Evolutionary conservation across 176 grass and related monocot species (phyloP).

Genomic region (Poa pratensis): DNA sequence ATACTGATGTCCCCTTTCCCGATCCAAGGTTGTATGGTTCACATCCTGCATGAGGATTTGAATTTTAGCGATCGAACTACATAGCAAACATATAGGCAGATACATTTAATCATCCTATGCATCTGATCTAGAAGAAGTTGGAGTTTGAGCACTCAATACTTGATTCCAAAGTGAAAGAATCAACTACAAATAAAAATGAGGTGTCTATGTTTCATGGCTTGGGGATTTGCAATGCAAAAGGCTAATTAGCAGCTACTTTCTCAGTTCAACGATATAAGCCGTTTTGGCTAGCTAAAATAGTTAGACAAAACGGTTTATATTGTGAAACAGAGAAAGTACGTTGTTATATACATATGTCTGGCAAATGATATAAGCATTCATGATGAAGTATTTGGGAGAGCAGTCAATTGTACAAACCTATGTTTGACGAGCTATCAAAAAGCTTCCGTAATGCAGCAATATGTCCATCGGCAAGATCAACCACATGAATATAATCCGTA

Average conservation of each 20-base stretch:
- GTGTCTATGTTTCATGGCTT: neutral
- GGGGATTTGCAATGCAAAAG: constrained; percentile 19
- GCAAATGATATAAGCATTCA: constrained; percentile 32
- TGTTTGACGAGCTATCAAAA: constrained; percentile 73
- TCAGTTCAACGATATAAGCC: too few relatives aligned
- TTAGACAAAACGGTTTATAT: too few relatives aligned
- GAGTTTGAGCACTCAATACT: constrained; percentile 9
- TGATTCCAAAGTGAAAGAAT: constrained; percentile 24
- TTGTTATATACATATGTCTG: constrained; percentile 12
- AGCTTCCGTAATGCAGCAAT: constrained; percentile 83
- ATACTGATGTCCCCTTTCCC: constrained; percentile 93
- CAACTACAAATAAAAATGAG: neutral
- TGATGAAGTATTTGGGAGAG: constrained; percentile 2
- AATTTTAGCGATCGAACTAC: constrained; percentile 28
- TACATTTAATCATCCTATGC: constrained; percentile 17
- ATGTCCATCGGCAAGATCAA: constrained; percentile 96
- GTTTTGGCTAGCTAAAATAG: too few relatives aligned
- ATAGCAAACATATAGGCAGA: neutral
- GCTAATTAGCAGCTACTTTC: neutral
- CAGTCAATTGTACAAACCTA: constrained; percentile 56
- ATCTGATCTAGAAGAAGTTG: constrained; percentile 23
- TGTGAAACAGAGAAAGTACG: too few relatives aligned
- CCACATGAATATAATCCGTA: constrained; percentile 96
- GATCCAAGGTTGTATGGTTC: constrained; percentile 92
- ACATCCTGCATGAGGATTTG: constrained; percentile 64